Percentiles rank a stretch among this genome's conserved stretches.
These are phyloP conservation scores for Leccinum pallidistipes DNA, from an alignment of 1,284 basidiomycete species.

Conservation along the genomic window DNA sequence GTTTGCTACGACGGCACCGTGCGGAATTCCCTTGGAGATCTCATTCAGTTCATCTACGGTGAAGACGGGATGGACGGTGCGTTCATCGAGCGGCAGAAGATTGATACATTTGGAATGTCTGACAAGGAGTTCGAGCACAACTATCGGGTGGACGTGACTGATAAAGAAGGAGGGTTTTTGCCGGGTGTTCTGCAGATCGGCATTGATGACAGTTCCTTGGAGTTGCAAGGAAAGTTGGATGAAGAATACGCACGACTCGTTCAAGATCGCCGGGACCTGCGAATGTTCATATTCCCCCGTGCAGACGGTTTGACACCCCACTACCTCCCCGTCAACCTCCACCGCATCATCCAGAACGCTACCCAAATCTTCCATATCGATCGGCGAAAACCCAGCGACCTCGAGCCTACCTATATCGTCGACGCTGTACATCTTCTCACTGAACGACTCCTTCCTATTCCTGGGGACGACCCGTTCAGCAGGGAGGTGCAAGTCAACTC, in stretches of 20 bases:
- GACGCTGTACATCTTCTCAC: conserved; percentile 73
- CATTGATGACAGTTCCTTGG: conserved; percentile 87
- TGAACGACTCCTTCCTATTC: conserved; percentile 79
- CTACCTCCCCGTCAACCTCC: conserved; percentile 91
- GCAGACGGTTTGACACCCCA: conserved; percentile 72
- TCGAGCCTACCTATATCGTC: conserved; percentile 88
- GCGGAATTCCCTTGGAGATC: conserved; percentile 92
- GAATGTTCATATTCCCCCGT: conserved; percentile 84
- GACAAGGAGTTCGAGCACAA: conserved; percentile 86
- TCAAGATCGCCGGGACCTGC: conserved; percentile 76
- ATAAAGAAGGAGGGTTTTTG: conserved; percentile 73
- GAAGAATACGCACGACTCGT: conserved; percentile 82
- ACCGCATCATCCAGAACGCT: conserved; percentile 94
- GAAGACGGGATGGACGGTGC: conserved; percentile 99
- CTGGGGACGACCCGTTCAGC: conserved; percentile 79
- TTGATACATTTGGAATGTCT: conserved; percentile 86
- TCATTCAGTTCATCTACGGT: conserved; percentile 96
- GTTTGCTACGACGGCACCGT: conserved; percentile 99
- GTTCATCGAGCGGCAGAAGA: conserved; percentile 93
- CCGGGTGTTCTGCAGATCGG: conserved; percentile 89
- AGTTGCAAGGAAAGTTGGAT: conserved; percentile 89
- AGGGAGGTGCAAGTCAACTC: conserved; percentile 85
- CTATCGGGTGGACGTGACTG: conserved; percentile 92
- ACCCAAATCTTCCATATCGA: conserved; percentile 98
- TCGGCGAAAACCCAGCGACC: conserved; percentile 87